Base-by-base conservation (phyloP, 2,329 filamentous ascomycete genomes). In the Nemania sp. region DNA sequence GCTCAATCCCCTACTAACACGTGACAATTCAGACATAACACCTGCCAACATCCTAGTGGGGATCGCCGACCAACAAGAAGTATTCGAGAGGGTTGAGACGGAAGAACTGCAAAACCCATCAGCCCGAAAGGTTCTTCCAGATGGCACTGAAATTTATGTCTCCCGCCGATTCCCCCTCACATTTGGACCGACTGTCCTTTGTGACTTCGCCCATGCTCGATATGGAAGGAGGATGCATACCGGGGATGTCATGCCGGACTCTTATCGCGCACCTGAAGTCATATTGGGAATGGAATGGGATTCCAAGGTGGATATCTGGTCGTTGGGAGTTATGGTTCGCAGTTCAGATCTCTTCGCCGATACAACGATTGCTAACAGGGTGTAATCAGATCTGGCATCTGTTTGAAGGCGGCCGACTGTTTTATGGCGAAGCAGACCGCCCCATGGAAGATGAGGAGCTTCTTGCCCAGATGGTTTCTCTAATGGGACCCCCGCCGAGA, bases 241-340 rank as follows among this genome's bases (percentile, higher is more conserved):
- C 11, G 37, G 29, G 3, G 39, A 50, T 37, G n/a, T 34, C 29
- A 50, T 50, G 39, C 37, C 39, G 12, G 9, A 29, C 18, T 2
- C 12, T 35, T 57, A 17, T 37, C 32, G 54, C 9, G 54, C 54
- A 18, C 54, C 47, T 15, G 54, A 57, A 25, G 29, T 57, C n/a
- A 51, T 57, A 11, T 13, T 57, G 17, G 40, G 40, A 1, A 46
- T 45, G 47, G 29, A 37, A 25, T 57, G 29, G 29, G 51, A 47
- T 39, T 15, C 12, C 7, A 46, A 39, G 12, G 37, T 46, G 1
- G 51, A 54, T 20, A 37, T 54, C 17, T 54, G 51, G 51, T 54
- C 29, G 10, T 13, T 54, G 3, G 51, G 51, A 12, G 11, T 46
- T 17, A 37, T 54, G 42, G 51, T 37, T 3, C 7, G 51, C 46